A percentile compares a stretch with the other conserved stretches of the same genome.
These are phyloP conservation scores for Ailanthus altissimus DNA, from an alignment of 345 rosid species.

Conservation along the genomic window DNA sequence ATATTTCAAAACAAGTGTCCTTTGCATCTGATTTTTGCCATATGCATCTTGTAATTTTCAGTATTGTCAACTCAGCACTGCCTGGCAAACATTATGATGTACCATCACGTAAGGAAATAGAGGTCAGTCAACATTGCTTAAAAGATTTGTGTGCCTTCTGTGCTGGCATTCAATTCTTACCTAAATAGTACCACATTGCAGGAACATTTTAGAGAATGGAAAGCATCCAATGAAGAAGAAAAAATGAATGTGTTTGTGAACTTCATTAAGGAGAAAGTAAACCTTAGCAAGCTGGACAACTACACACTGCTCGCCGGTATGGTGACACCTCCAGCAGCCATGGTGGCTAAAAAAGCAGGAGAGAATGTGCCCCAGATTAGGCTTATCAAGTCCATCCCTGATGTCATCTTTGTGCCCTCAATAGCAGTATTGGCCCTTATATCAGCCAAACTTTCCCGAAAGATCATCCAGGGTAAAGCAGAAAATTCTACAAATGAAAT, in stretches of 20 bases:
- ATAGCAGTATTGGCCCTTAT: constrained; percentile 62
- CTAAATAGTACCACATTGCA: constrained; percentile 18
- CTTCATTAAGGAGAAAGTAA: constrained; percentile 45
- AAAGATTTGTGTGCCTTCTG: background rate
- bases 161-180: background rate
- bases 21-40: background rate
- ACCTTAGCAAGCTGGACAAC: constrained; percentile 59
- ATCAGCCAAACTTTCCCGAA: constrained; percentile 67
- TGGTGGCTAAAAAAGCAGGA: constrained; percentile 85
- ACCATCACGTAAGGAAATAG: constrained; percentile 45
- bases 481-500: background rate
- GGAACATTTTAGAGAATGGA: constrained; percentile 51
- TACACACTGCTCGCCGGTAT: constrained; percentile 59
- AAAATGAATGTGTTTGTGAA: constrained; percentile 43
- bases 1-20: background rate
- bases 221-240: constrained; percentile 19
- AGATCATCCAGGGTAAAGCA: constrained; percentile 36
- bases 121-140: constrained; percentile 36
- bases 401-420: constrained; percentile 74
- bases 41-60: constrained; percentile 22
- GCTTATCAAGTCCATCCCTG: constrained; percentile 65
- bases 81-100: constrained; percentile 89
- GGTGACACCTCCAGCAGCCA: constrained; percentile 75
- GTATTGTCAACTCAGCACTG: constrained; percentile 78
- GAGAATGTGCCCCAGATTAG: constrained; percentile 73